Base-by-base conservation (phyloP, 345 rosid species). In the Brassica juncea region DNA sequence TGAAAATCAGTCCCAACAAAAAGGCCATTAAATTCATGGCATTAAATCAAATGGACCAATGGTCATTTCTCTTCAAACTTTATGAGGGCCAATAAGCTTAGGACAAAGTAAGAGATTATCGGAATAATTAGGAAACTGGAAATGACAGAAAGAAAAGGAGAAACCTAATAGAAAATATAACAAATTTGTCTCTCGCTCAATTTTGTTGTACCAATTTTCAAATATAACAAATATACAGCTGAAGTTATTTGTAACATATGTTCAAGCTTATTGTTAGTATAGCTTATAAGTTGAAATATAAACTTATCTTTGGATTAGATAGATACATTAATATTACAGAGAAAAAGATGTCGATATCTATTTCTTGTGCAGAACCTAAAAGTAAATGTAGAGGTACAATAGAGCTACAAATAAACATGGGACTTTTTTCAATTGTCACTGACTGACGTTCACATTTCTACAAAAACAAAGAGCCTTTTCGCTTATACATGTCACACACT, bases 31-130 rank as follows among this genome's bases (percentile, higher is more conserved):
- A 80, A 74, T 52, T 59, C 77, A 73, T 42, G 52, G 19, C 74
- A 68, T 73, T 80, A 19, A 73, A 61, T 68, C 28, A 37, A 37
- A 80, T 59, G 82, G 77, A 61, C 82, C 77, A 79, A 37, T 21
- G 60, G 57, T 80, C 78, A 49, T 80, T 62, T 74, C 78, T 27
- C 27, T 80, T 61, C 70, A 49, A 80, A 74, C 82, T 79, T 79
- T 79, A 79, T 12, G 60, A 73, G 70, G 57, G 70, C 82, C 82
- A 73, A 67, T 73, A 68, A 67, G 57, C 32, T 79, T 70, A 16
- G 74, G 74, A 64, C 82, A 79, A 47, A 58, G 4, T 8, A 0
- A 19, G 28, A 25, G 10, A 30, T 61, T 57, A 28, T 30, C 55
- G 21, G 62, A 31, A 34, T n/a, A 23, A 59, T 73, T 79, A 11